Evolutionary conservation across 2,329 filamentous ascomycete genomes (phyloP).

Genomic region (Colletotrichum salicis): DNA sequence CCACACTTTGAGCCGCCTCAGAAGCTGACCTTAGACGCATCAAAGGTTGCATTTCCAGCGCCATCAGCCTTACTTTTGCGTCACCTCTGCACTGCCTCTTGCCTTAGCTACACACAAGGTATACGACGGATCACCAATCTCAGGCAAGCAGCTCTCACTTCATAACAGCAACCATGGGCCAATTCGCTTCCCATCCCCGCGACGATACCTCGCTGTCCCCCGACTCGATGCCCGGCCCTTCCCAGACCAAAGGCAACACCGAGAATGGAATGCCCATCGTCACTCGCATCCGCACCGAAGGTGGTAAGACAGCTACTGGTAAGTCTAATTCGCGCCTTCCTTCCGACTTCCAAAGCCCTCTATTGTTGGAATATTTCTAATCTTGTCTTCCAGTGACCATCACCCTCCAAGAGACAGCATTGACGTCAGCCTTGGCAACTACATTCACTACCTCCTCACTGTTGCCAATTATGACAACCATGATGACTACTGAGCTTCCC

Average conservation of each 20-base stretch:
- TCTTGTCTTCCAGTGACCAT: neutral
- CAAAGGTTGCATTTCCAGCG: neutral
- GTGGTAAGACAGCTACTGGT: conserved; percentile 5
- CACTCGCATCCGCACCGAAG: neutral
- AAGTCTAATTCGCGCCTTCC: neutral
- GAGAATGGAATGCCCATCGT: neutral
- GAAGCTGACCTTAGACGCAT: neutral
- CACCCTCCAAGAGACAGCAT: neutral
- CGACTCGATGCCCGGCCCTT: neutral
- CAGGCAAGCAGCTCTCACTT: neutral
- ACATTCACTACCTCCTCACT: neutral
- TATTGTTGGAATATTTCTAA: neutral
- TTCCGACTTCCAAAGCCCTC: neutral
- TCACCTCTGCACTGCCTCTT: neutral
- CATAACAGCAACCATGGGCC: neutral
- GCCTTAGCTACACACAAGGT: neutral
- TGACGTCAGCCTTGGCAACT: neutral
- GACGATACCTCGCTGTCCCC: neutral
- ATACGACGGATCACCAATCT: neutral
- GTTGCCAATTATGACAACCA: neutral
- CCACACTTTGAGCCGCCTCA: neutral
- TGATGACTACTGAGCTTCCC: neutral
- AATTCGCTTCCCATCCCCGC: neutral
- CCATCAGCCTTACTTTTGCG: neutral
- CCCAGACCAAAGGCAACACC: neutral